Percentiles rank a stretch among this genome's conserved stretches.
These are phyloP conservation scores for Narthecium ossifragum DNA, from an alignment of 106 monocot genomes.

Conservation along the genomic window DNA sequence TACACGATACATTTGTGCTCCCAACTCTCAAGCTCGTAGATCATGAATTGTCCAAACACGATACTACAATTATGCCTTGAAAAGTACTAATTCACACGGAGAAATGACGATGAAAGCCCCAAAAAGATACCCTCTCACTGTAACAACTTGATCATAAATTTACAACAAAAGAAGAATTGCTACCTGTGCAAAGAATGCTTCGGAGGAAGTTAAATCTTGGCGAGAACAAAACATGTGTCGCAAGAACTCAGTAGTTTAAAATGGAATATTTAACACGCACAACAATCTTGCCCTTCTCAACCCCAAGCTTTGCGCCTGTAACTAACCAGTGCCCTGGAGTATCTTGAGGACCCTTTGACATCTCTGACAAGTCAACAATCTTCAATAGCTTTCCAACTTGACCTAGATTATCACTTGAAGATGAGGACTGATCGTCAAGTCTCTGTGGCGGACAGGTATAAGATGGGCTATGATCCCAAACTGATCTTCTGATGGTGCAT, in stretches of 20 bases:
- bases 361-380: conserved; percentile 67
- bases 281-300: conserved; percentile 85
- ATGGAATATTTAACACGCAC: conserved; percentile 90
- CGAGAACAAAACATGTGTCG: background rate
- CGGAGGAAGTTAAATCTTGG: conserved; percentile 9
- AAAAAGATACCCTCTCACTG: too few relatives aligned
- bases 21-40: too few relatives aligned
- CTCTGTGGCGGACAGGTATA: background rate
- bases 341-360: conserved; percentile 75
- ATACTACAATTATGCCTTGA: too few relatives aligned
- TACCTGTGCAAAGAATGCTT: conserved; percentile 16
- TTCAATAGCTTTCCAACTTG: conserved; percentile 43
- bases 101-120: too few relatives aligned
- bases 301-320: conserved; percentile 86
- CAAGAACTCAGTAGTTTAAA: conserved; percentile 58
- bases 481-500: conserved; percentile 79
- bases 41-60: too few relatives aligned
- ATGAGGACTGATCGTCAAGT: conserved; percentile 29
- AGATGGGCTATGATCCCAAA: conserved; percentile 80
- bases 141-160: too few relatives aligned
- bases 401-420: conserved; percentile 22
- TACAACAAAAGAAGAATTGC: conserved; percentile 27
- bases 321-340: conserved; percentile 90
- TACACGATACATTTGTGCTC: too few relatives aligned
- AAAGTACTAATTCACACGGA: too few relatives aligned